Evolutionary conservation across 495 filamentous ascomycete species (phyloP).

Genomic region (Penicillium coprophilum): DNA sequence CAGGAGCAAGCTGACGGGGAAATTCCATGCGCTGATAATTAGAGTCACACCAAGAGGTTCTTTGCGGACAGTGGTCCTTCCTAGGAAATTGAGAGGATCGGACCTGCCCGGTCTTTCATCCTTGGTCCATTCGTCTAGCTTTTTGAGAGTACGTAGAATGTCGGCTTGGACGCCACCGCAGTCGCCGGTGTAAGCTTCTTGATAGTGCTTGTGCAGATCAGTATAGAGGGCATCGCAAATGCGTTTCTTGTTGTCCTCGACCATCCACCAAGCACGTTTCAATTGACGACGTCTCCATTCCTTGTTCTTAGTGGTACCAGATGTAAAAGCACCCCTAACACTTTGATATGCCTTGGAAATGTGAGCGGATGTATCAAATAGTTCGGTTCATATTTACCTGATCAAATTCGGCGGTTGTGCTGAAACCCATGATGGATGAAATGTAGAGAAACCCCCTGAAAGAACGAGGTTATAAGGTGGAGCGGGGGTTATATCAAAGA

Average conservation of each 20-base stretch:
- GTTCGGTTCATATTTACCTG: slow-evolving; percentile 10
- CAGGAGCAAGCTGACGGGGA: slow-evolving; percentile 70
- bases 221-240: slow-evolving; percentile 63
- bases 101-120: slow-evolving; percentile 68
- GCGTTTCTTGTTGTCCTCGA: slow-evolving; percentile 67
- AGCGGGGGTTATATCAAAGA: neutral
- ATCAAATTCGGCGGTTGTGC: slow-evolving; percentile 21
- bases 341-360: slow-evolving; percentile 25
- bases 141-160: slow-evolving; percentile 65
- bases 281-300: slow-evolving; percentile 47
- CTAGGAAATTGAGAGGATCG: slow-evolving; percentile 53
- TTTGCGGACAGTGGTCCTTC: slow-evolving; percentile 70
- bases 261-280: slow-evolving; percentile 50
- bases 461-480: neutral
- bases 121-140: slow-evolving; percentile 70
- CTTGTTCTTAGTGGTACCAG: slow-evolving; percentile 38
- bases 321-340: slow-evolving; percentile 30
- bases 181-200: slow-evolving; percentile 67
- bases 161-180: slow-evolving; percentile 66
- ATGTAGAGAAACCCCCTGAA: neutral
- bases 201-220: slow-evolving; percentile 68
- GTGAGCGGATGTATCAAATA: neutral
- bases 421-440: slow-evolving; percentile 18
- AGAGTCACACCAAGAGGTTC: slow-evolving; percentile 79
- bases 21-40: slow-evolving; percentile 90